Evolutionary conservation across 441 rosid genomes (phyloP), one percentile per base, ranked within the genome.

Genomic region (Populus trichocarpa): DNA sequence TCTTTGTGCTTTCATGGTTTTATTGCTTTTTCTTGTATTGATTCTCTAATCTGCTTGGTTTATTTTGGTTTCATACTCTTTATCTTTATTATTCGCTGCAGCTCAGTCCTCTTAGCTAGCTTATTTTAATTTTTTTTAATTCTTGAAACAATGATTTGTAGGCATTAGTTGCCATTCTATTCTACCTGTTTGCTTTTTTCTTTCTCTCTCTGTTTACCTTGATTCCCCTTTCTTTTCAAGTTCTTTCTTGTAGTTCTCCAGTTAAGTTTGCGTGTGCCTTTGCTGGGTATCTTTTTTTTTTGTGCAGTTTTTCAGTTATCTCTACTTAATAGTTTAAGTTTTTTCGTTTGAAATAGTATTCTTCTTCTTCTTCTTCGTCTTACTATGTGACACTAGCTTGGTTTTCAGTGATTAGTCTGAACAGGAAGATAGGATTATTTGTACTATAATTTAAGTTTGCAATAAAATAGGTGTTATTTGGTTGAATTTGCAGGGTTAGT

Each of bases 161-260:
- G 13, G 57, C 50, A 20, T 11, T 35, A 14, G 64, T 42, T 80
- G 1, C 59, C n/a, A n/a, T 59, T 57, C 33, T 16, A 9, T 75
- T 63, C 50, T 50, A 3, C 75, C 46, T 13, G 25, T 59, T 57
- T 25, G 14, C 22, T 12, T 18, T 18, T 66, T 32, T 9, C 35
- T 20, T 26, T 18, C 23, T 18, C 23, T 67, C 71, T 74, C 63
- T 22, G 40, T 72, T 68, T 50, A 59, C 23, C 3, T 14, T 9
- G 9, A 22, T 25, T 66, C 14, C 35, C 4, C 8, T 22, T 59
- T 65, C 33, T n/a, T 38, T 73, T 26, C 7, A 11, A 32, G 46
- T 11, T 61, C 80, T 72, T 75, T 71, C n/a, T 16, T 63, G 71
- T 78, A 67, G 30, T 71, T 73, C 33, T 68, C 13, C 22, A 2